These are phyloP conservation scores for Aspergillus awamori DNA, from an alignment of 2,329 filamentous ascomycete genomes.

Conservation along the genomic window DNA sequence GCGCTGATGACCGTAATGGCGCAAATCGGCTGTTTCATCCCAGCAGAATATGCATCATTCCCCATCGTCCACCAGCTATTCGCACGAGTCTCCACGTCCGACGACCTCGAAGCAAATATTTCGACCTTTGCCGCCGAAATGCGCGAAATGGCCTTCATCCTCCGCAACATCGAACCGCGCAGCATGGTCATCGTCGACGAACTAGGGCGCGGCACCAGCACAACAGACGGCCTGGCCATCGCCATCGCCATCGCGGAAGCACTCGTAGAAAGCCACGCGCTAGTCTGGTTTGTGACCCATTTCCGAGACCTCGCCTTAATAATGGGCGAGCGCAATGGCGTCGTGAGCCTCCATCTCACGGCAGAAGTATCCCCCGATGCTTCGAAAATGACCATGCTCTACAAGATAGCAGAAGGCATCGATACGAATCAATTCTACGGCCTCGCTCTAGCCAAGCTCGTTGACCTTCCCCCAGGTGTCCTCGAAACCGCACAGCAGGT, in stretches of 20 bases:
- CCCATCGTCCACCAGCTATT: slow-evolving; percentile 82
- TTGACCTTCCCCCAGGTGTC: slow-evolving; percentile 70
- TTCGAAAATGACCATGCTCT: slow-evolving; percentile 80
- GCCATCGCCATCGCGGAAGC: slow-evolving; percentile 89
- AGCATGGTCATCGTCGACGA: slow-evolving; percentile 89
- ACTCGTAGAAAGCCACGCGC: slow-evolving; percentile 73
- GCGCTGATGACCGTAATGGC: slow-evolving; percentile 90
- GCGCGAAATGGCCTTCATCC: slow-evolving; percentile 92
- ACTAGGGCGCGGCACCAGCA: slow-evolving; percentile 86
- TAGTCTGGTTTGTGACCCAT: slow-evolving; percentile 93
- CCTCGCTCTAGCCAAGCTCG: slow-evolving; percentile 73
- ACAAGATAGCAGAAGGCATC: slow-evolving; percentile 74
- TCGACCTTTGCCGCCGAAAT: slow-evolving; percentile 95
- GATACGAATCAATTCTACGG: slow-evolving; percentile 78
- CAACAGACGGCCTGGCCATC: slow-evolving; percentile 83
- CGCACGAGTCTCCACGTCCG: slow-evolving; percentile 81
- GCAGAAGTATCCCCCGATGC: slow-evolving; percentile 64
- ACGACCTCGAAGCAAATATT: slow-evolving; percentile 85
- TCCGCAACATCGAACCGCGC: slow-evolving; percentile 75
- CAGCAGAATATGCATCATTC: slow-evolving; percentile 80
- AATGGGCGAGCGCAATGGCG: slow-evolving; percentile 72
- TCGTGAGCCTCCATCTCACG: slow-evolving; percentile 79
- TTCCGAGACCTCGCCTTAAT: slow-evolving; percentile 81
- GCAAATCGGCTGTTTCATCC: slow-evolving; percentile 88
- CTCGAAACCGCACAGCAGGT: slow-evolving; percentile 70